phyloP scores from a whole-genome alignment of 148 eudicot genomes.

The Diospyros kaki region DNA sequence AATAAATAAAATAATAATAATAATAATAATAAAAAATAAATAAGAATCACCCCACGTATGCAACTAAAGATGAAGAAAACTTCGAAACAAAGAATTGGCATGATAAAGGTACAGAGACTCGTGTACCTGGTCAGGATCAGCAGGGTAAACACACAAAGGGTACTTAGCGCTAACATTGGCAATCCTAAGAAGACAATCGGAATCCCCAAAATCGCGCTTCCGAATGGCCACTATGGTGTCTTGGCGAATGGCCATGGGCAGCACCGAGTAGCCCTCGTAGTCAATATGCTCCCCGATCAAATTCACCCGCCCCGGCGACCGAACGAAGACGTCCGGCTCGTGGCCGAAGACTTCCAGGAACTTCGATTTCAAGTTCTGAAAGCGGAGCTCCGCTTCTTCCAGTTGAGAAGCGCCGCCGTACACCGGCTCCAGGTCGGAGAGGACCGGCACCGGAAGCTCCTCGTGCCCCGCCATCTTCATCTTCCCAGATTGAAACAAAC shows the following conservation, averaged over 20 bases:
- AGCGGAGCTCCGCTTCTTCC: conserved; percentile 76
- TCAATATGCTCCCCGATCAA: conserved; percentile 98
- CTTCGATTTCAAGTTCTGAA: conserved; percentile 57
- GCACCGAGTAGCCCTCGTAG: conserved; percentile 91
- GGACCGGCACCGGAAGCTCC: conserved; percentile 71
- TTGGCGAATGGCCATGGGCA: conserved; percentile 92
- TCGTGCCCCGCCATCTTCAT: conserved; percentile 71
- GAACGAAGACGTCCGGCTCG: conserved; percentile 61
- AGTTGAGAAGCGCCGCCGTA: conserved; percentile 66
- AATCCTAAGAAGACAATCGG: conserved; percentile 49
- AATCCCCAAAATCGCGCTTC: conserved; percentile 35
- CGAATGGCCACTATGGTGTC: conserved; percentile 84
- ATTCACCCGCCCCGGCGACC: conserved; percentile 94
- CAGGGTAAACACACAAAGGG: conserved; percentile 70
- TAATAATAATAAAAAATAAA: too few species aligned
- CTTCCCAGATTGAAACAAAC: background rate
- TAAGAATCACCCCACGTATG: too few species aligned
- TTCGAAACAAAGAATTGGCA: too few species aligned
- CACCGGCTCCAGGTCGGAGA: conserved; percentile 44
- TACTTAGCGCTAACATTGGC: conserved; percentile 84
- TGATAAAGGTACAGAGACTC: too few species aligned
- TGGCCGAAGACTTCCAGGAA: conserved; percentile 59
- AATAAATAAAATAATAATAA: too few species aligned
- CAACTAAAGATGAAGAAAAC: too few species aligned
- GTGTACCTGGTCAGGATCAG: conserved; percentile 73